Conservation (phyloP, 352 stramenopile species). For the Globisporangium cederbergense region DNA sequence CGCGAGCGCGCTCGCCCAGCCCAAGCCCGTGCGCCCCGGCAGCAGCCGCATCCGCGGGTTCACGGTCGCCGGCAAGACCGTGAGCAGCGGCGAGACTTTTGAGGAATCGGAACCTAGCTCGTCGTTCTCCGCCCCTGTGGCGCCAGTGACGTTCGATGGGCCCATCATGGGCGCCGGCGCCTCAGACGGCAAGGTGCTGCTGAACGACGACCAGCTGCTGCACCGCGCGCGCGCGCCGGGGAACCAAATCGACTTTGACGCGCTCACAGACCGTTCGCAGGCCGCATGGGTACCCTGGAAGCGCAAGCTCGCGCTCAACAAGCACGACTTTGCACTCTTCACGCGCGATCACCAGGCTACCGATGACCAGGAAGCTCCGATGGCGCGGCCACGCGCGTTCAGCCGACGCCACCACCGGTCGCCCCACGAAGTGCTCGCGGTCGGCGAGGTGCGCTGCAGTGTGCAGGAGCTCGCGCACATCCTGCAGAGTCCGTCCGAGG, state of each 20-base stretch:
- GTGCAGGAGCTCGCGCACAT: slow-evolving; percentile 18
- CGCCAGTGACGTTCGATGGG: neutral
- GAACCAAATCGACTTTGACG: slow-evolving; percentile 4
- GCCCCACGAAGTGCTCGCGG: slow-evolving; percentile 14
- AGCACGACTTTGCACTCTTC: neutral
- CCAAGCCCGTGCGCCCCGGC: no score
- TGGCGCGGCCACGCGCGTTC: no score
- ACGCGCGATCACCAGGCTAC: neutral
- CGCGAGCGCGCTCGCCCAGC: no score
- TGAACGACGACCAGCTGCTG: neutral
- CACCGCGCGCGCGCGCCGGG: neutral
- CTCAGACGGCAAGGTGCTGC: neutral
- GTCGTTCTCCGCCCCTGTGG: neutral
- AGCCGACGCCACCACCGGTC: neutral
- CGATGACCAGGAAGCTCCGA: no score
- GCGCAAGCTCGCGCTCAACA: neutral
- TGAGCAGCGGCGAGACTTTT: neutral
- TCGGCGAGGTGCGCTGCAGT: slow-evolving; percentile 17
- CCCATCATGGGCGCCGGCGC: neutral
- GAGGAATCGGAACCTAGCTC: neutral
- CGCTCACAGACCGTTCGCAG: neutral
- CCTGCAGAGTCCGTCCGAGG: slow-evolving; percentile 27
- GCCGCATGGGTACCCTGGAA: neutral
- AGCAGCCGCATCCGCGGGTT: no score
- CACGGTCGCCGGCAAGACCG: no score